Evolutionary conservation across 257 asterid species (phyloP).

Genomic region (Solanum paucissectum): DNA sequence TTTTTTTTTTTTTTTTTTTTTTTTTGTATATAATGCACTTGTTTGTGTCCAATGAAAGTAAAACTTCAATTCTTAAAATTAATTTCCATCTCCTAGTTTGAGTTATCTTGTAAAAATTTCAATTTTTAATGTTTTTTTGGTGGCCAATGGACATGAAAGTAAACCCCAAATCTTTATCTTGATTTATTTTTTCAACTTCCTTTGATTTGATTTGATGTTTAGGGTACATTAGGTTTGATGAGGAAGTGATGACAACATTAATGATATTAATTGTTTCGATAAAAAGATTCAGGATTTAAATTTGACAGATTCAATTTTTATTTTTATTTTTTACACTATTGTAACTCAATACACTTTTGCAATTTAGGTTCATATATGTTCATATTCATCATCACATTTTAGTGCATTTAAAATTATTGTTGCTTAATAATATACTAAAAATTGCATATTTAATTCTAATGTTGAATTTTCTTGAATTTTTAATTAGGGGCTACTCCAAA

Average conservation of each 20-base stretch:
- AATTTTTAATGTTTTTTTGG: not conserved
- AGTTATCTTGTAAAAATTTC: not conserved
- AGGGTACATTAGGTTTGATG: not conserved
- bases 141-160: not conserved
- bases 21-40: constrained; percentile 9
- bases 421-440: not conserved
- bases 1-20: not conserved
- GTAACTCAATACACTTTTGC: not conserved
- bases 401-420: not conserved
- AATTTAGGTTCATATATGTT: not conserved
- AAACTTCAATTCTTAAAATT: not conserved
- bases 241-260: not conserved
- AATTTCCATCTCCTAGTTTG: not conserved
- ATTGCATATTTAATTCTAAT: not conserved
- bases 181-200: not conserved
- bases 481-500: constrained; percentile 84
- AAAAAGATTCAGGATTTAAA: not conserved
- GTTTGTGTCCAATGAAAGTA: constrained; percentile 92
- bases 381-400: not conserved
- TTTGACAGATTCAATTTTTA: not conserved
- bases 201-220: not conserved
- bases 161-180: not conserved
- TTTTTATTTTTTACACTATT: not conserved
- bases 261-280: not conserved
- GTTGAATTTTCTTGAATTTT: not conserved